These are phyloP conservation scores for Chondrus crispus DNA, from an alignment of 23 red algal species.

Conservation along the genomic window DNA sequence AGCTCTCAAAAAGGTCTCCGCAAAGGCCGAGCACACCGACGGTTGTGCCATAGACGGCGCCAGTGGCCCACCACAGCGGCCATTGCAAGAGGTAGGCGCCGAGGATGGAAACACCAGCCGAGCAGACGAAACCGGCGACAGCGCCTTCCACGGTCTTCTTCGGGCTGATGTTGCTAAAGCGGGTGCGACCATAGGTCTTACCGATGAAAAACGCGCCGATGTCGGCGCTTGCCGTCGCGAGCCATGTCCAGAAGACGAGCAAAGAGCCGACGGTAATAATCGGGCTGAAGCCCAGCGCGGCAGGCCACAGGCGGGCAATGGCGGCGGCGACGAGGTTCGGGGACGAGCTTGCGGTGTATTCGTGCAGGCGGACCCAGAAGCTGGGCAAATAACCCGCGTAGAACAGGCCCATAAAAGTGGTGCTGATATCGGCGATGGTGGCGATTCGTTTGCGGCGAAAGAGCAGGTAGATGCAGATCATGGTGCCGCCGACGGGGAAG, in stretches of 20 bases:
- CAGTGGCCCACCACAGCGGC: constrained; percentile 94
- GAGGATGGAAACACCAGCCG: constrained; percentile 64
- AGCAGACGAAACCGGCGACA: constrained; percentile 83
- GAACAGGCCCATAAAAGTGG: constrained; percentile 97
- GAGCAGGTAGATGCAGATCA: constrained; percentile 94
- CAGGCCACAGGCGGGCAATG: constrained; percentile 49
- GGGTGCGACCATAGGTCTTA: constrained; percentile 60
- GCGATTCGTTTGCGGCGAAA: constrained; percentile 75
- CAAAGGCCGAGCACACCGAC: constrained; percentile 95
- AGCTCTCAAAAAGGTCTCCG: constrained; percentile 90
- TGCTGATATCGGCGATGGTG: constrained; percentile 99
- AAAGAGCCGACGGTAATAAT: constrained; percentile 67
- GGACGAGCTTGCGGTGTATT: neutral
- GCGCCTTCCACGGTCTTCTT: constrained; percentile 99
- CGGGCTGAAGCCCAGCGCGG: constrained; percentile 39
- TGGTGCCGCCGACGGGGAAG: constrained; percentile 84
- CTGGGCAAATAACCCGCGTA: constrained; percentile 95
- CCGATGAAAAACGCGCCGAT: constrained; percentile 94
- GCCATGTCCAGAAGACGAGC: constrained; percentile 96
- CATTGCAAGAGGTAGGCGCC: constrained; percentile 83
- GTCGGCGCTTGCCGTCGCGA: constrained; percentile 80
- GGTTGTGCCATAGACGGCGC: constrained; percentile 79
- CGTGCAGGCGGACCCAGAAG: constrained; percentile 96
- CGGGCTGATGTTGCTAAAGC: constrained; percentile 71
- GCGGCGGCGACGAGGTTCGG: constrained; percentile 21